Conservation (phyloP, 1,284 basidiomycete genomes). For the Rhodotorula sp. region DNA sequence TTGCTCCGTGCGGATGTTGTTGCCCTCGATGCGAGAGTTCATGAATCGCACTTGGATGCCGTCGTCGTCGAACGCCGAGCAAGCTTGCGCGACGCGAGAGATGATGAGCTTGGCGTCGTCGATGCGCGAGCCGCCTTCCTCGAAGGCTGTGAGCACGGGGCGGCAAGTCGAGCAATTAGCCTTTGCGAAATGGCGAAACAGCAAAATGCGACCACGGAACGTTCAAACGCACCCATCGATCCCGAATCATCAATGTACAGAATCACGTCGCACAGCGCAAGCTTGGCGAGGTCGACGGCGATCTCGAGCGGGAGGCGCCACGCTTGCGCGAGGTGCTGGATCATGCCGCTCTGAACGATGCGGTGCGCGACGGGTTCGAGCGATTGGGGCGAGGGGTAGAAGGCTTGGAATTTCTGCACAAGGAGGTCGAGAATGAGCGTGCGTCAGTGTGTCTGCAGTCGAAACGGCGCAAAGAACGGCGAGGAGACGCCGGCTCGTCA, state of each 20-base stretch:
- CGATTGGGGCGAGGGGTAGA: constrained; percentile 39
- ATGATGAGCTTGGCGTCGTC: constrained; percentile 51
- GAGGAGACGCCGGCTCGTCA: no score
- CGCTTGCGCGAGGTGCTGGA: constrained; percentile 50
- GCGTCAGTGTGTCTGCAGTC: neutral
- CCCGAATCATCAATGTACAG: constrained; percentile 51
- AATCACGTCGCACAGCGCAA: constrained; percentile 43
- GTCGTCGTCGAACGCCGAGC: constrained; percentile 53
- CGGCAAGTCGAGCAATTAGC: neutral
- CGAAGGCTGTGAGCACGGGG: constrained; percentile 43
- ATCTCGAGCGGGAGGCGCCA: constrained; percentile 53
- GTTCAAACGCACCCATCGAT: constrained; percentile 7
- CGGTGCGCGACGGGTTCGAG: constrained; percentile 51
- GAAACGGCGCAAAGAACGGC: no score
- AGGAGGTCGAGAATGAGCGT: neutral
- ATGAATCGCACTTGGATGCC: constrained; percentile 53
- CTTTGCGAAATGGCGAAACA: neutral
- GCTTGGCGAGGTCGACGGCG: constrained; percentile 50
- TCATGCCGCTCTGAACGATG: constrained; percentile 49
- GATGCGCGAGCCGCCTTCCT: constrained; percentile 51
- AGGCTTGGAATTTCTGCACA: constrained; percentile 14
- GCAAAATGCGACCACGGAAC: neutral
- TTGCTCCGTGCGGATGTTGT: constrained; percentile 50
- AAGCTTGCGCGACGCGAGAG: constrained; percentile 50
- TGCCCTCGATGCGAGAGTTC: constrained; percentile 51